Evolutionary conservation across 2,329 filamentous ascomycete species (phyloP), one percentile per base, ranked within the genome.

Genomic region (Neocatenulostroma microsporum): DNA sequence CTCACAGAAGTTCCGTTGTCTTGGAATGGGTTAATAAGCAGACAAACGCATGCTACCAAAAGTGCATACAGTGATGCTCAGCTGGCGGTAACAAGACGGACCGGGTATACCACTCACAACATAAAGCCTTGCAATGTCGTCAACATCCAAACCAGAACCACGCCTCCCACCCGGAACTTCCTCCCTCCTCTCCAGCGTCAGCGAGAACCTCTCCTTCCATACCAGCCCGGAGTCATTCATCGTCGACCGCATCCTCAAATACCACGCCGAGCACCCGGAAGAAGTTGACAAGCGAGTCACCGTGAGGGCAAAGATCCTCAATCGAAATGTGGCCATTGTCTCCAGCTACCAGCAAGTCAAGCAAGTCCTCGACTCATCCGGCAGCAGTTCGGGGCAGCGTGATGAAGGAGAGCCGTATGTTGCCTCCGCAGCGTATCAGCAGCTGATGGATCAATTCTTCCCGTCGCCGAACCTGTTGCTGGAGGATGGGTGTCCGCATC

Each of bases 161-260:
- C 28, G 33, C 19, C 39, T 51, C 5, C 48, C 48, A 2, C 28
- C 39, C 14, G 48, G 47, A 18, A 45, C 34, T 5, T 30, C 42
- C 14, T 36, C 36, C 19, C 30, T 39, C 4, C 33, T 51, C 9
- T 43, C 42, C 10, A 36, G 37, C 19, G 27, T 50, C 8, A 46
- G 48, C 7, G 40, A 52, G 28, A 49, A 37, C 17, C 37, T 52
- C 21, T 38, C 48, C 19, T 50, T 52, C 30, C 49, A 50, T 35
- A 26, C 44, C 12, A 51, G 48, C 10, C 48, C 48, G n/a, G 49
- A 52, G 40, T 18, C 39, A 21, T 52, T 52, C 35, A 46, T 52
- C 14, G 35, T 44, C 5, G 36, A 45, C 20, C 40, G 42, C 12
- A 37, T 42, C 11, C 26, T 35, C 30, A 36, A 38, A 34, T 42